Evolutionary conservation across 2,329 filamentous ascomycete species (phyloP).

Genomic region (Teratosphaeria nubilosa): DNA sequence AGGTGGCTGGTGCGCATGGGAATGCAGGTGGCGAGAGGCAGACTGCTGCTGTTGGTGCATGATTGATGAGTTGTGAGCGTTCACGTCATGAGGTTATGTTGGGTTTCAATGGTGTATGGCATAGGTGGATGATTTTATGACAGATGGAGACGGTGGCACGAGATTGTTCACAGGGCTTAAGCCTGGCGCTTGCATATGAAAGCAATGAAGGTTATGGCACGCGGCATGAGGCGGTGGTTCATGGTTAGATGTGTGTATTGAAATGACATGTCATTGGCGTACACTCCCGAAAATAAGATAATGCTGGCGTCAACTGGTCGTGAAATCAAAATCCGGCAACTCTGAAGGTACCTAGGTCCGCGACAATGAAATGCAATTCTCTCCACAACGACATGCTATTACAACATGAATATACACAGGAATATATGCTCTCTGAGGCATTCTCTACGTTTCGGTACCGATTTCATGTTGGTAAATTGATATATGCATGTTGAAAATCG

Average conservation of each 20-base stretch:
- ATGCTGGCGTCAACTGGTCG: too few species aligned
- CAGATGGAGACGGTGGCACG: neutral
- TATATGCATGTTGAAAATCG: too few species aligned
- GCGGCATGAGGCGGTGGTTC: neutral
- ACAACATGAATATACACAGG: too few species aligned
- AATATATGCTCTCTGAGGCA: too few species aligned
- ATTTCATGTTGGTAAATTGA: too few species aligned
- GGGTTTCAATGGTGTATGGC: neutral
- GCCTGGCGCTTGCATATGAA: neutral
- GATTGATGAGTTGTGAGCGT: neutral
- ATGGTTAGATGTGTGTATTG: neutral
- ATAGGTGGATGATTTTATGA: neutral
- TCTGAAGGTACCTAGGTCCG: too few species aligned
- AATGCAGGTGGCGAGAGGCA: conserved; percentile 1
- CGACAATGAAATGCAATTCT: too few species aligned
- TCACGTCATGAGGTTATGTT: neutral
- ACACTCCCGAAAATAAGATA: neutral
- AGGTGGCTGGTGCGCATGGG: neutral
- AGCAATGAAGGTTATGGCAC: neutral
- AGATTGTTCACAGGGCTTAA: neutral
- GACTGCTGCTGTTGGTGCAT: neutral
- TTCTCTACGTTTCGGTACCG: too few species aligned
- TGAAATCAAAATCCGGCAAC: too few species aligned
- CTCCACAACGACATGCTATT: too few species aligned
- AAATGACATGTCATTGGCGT: neutral